Conservation (phyloP, 805 yeast genomes). For the Hermanozyma aechmeae region DNA sequence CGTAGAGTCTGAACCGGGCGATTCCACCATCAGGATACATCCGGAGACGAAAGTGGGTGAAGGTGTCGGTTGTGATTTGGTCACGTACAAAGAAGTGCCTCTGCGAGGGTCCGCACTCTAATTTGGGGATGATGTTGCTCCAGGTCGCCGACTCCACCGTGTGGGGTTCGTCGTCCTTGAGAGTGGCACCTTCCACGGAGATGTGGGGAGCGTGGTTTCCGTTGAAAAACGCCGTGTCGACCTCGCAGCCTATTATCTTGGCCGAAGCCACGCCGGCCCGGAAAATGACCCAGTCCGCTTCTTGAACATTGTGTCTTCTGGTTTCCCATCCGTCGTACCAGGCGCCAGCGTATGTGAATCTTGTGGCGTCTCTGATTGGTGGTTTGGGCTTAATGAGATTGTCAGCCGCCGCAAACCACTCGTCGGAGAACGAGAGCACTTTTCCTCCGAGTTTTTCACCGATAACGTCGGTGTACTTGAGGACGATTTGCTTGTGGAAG, state of each 20-base stretch:
- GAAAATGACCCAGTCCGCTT: slow-evolving; percentile 81
- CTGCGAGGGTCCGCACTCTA: slow-evolving; percentile 85
- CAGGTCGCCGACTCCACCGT: slow-evolving; percentile 37
- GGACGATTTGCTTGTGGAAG: slow-evolving; percentile 39
- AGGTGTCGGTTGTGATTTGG: slow-evolving; percentile 46
- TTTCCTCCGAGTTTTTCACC: slow-evolving; percentile 80
- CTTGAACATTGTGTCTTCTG: slow-evolving; percentile 79
- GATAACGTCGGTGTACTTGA: slow-evolving; percentile 64
- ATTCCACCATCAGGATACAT: slow-evolving; percentile 99
- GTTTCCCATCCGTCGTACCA: slow-evolving; percentile 99
- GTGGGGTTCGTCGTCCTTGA: slow-evolving; percentile 22
- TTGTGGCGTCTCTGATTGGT: slow-evolving; percentile 75
- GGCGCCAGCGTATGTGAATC: slow-evolving; percentile 79
- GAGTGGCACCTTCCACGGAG: slow-evolving; percentile 64
- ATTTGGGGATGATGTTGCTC: slow-evolving; percentile 60
- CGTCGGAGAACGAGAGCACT: slow-evolving; percentile 65
- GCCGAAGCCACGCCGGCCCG: slow-evolving; percentile 82
- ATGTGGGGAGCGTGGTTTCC: slow-evolving; percentile 94
- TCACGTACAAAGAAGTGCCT: slow-evolving; percentile 69
- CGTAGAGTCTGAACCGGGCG: slow-evolving; percentile 87
- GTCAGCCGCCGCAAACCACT: slow-evolving; percentile 92
- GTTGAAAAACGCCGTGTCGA: slow-evolving; percentile 88
- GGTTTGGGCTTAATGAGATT: slow-evolving; percentile 75
- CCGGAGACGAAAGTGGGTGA: slow-evolving; percentile 72
- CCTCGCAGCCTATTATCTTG: slow-evolving; percentile 68